phyloP scores from a whole-genome alignment of 805 yeast species.

The Ogataea ramenticola region DNA sequence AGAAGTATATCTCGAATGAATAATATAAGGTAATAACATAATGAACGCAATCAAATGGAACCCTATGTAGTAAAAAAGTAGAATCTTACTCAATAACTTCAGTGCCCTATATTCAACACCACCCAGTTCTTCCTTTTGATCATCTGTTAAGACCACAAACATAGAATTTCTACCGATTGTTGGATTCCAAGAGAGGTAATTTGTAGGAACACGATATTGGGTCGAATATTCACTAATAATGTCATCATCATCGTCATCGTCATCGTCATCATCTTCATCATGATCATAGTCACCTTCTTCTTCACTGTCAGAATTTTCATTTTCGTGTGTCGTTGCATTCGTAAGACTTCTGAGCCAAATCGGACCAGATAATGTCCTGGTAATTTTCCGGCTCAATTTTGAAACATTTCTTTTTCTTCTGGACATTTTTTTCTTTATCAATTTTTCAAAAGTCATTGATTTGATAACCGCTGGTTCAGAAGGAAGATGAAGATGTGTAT shows the following conservation, averaged over 20 bases:
- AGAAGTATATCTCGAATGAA: conserved; percentile 32
- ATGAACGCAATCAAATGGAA: conserved; percentile 53
- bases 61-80: conserved; percentile 66
- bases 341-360: conserved; percentile 1
- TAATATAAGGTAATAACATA: conserved; percentile 58
- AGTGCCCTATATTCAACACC: conserved; percentile 95
- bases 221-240: conserved; percentile 17
- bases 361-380: conserved; percentile 11
- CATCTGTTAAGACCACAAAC: conserved; percentile 72
- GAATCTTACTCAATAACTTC: conserved; percentile 61
- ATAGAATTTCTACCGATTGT: conserved; percentile 91
- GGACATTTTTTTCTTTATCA: conserved; percentile 24
- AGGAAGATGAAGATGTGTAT: background rate
- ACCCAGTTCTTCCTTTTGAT: conserved; percentile 89
- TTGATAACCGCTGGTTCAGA: conserved; percentile 14
- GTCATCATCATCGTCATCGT: conserved; percentile 14
- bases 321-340: background rate
- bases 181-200: conserved; percentile 84
- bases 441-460: conserved; percentile 43
- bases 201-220: conserved; percentile 35
- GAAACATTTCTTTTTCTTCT: conserved; percentile 7
- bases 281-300: background rate
- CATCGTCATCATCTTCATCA: conserved; percentile 17
- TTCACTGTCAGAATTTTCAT: conserved; percentile 1
- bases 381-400: conserved; percentile 19